phyloP scores from a whole-genome alignment of 2,329 filamentous ascomycete species.

The Sphaerulina musiva region DNA sequence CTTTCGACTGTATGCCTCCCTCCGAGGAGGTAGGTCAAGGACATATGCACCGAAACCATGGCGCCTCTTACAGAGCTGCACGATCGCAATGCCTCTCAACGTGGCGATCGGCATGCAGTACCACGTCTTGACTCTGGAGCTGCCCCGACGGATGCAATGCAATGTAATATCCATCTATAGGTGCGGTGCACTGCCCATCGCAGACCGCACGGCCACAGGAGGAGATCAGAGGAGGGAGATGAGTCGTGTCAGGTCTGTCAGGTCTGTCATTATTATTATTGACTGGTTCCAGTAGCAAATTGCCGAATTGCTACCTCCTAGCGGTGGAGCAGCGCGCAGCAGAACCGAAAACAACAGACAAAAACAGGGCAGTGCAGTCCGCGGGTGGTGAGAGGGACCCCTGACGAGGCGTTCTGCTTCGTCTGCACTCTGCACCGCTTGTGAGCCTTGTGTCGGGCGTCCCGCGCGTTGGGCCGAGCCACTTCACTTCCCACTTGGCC shows the following conservation, averaged over 20 bases:
- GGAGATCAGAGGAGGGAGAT: no score
- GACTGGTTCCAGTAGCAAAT: no score
- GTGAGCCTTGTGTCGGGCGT: neutral
- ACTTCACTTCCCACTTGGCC: neutral
- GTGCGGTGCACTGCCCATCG: no score
- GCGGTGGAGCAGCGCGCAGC: no score
- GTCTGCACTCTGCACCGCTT: neutral
- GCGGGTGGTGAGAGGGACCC: neutral
- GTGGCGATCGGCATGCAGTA: neutral
- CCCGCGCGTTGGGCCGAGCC: conserved; percentile 1
- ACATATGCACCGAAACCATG: neutral
- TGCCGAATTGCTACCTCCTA: no score
- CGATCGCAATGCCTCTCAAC: neutral
- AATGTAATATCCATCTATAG: neutral
- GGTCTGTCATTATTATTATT: no score
- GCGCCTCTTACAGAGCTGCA: neutral
- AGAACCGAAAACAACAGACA: no score
- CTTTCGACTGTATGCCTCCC: no score
- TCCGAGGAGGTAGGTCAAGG: no score
- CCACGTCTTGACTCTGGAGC: neutral
- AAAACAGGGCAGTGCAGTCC: neutral
- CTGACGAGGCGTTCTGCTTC: neutral
- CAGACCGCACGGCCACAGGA: no score
- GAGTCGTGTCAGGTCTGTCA: no score
- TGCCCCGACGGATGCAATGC: neutral